Evolutionary conservation across 768 basidiomycete genomes (phyloP).

Genomic region (Gyrodon lividus): DNA sequence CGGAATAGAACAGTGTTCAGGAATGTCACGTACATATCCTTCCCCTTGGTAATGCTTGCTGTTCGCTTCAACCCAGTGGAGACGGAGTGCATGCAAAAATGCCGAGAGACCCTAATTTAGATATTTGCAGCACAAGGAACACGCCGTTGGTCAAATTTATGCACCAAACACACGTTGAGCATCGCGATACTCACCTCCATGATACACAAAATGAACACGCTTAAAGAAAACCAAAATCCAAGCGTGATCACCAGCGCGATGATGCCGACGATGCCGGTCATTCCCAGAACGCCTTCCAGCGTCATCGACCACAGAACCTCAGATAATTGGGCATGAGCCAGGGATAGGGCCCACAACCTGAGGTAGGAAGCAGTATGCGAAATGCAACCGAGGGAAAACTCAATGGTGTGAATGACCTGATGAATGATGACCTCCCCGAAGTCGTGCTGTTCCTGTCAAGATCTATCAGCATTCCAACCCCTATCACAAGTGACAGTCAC

Average conservation of each 20-base stretch:
- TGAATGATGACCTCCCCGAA: slow-evolving; percentile 95
- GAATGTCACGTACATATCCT: slow-evolving; percentile 68
- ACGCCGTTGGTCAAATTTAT: slow-evolving; percentile 8
- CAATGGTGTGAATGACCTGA: slow-evolving; percentile 98
- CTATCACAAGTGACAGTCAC: slow-evolving; percentile 30
- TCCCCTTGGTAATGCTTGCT: slow-evolving; percentile 93
- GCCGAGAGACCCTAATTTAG: slow-evolving; percentile 79
- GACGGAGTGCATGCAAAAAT: slow-evolving; percentile 91
- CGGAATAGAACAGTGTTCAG: slow-evolving; percentile 6
- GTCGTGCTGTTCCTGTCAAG: slow-evolving; percentile 74
- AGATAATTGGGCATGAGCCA: slow-evolving; percentile 96
- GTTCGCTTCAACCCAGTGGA: slow-evolving; percentile 98
- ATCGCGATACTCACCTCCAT: slow-evolving; percentile 79
- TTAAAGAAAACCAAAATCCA: slow-evolving; percentile 77
- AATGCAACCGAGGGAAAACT: slow-evolving; percentile 98
- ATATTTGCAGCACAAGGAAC: neutral
- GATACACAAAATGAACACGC: slow-evolving; percentile 78
- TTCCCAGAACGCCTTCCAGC: slow-evolving; percentile 57
- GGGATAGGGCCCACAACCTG: slow-evolving; percentile 94
- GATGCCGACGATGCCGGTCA: slow-evolving; percentile 63
- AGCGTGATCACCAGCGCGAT: slow-evolving; percentile 48
- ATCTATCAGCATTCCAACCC: slow-evolving; percentile 7
- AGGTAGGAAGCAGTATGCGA: slow-evolving; percentile 95
- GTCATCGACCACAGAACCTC: slow-evolving; percentile 94
- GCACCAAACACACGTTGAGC: slow-evolving; percentile 16